These are phyloP conservation scores for Xylaria digitata DNA, from an alignment of 2,329 filamentous ascomycete species.

Conservation along the genomic window DNA sequence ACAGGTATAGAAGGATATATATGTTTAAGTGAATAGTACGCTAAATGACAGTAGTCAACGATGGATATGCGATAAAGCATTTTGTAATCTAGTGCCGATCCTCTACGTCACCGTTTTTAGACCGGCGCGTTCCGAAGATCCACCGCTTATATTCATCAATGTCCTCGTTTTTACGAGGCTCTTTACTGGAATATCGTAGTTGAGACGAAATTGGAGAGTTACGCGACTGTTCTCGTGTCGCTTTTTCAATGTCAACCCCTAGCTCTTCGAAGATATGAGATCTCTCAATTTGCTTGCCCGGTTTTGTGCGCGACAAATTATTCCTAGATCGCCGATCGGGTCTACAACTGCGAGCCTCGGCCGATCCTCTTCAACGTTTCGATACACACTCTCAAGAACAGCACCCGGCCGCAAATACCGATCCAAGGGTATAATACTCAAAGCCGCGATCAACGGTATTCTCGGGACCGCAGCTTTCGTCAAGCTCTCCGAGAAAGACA, in stretches of 20 bases:
- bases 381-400: slow-evolving; percentile 25
- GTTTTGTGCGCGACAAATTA: slow-evolving; percentile 56
- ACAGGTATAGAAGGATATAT: neutral
- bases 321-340: slow-evolving; percentile 32
- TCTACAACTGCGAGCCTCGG: slow-evolving; percentile 33
- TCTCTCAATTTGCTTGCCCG: slow-evolving; percentile 56
- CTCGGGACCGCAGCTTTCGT: slow-evolving; percentile 69
- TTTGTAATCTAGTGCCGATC: neutral
- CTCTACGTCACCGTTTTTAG: slow-evolving; percentile 37
- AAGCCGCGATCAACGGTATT: slow-evolving; percentile 54
- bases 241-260: slow-evolving; percentile 23
- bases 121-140: slow-evolving; percentile 29
- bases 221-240: slow-evolving; percentile 32
- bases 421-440: slow-evolving; percentile 52
- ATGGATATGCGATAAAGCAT: neutral
- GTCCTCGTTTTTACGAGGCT: slow-evolving; percentile 8
- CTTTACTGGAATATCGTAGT: neutral
- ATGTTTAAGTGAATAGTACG: neutral
- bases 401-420: slow-evolving; percentile 29
- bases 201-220: slow-evolving; percentile 1
- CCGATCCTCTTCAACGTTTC: slow-evolving; percentile 43
- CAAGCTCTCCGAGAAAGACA: slow-evolving; percentile 66
- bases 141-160: neutral
- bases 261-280: slow-evolving; percentile 57
- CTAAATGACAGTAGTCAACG: too few relatives aligned